Base-by-base conservation (phyloP, 2,329 filamentous ascomycete species). In the Monosporascus sp. region DNA sequence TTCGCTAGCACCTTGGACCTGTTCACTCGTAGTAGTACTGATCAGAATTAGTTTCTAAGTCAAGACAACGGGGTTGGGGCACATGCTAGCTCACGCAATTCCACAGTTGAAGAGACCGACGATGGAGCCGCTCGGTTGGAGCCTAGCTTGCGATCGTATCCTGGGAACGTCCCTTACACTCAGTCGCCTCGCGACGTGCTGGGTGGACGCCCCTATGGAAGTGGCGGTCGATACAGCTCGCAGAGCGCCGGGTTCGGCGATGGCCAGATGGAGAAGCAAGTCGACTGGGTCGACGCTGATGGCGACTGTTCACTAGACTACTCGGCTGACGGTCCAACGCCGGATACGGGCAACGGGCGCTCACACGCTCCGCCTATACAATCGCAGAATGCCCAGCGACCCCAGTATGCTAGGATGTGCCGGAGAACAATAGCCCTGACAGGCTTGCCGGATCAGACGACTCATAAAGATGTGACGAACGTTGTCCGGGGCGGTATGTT, bases 401-500 rank as follows among this genome's bases (percentile, higher is more conserved):
- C 62, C 5, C 63, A 64, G 11, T 72, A 65, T 51, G 68, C 76
- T 53, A 66, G 70, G 37, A 64, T 69, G 31, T 73, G 73, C 48
- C 70, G 65, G 22, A 78, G 87, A 48, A 88, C 86, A 0, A 58
- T 95, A 22, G 71, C 82, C 22, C 72, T 93, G 49, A 72, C 71
- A 37, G 84, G 86, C 54, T 74, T 94, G 1, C 73, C 85, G 1
- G 78, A 85, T 5, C 74, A 74, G 2, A 80, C 79, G 15, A 87
- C 83, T 0, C 82, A 88, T 63, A 77, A 76, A 47, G 88, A 94
- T 57, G 72, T 94, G 54, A 77, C 80, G 3, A 75, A 78, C 22
- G 77, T 78, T 11, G 72, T 94, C 50, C 83, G 86, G 54, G 89
- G 90, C 24, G 90, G 89, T 1, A 76, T 81, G 58, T 62, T 95